Percentiles rank a stretch among this genome's conserved stretches.
phyloP scores from a whole-genome alignment of 352 stramenopile genomes.

The Phytophthora fragariae region DNA sequence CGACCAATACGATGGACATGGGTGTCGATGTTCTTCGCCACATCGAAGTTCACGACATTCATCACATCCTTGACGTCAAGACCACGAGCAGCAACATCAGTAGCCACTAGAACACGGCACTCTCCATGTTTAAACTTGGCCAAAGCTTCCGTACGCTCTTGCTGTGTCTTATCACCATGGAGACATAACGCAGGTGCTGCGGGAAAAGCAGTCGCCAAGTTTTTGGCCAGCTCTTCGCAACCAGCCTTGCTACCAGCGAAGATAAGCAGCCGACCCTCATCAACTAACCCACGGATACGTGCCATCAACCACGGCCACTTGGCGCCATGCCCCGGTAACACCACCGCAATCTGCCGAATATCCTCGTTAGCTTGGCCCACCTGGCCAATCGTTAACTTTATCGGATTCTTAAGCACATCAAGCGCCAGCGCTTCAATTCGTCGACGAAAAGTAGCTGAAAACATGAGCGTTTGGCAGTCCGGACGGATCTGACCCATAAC shows the following conservation, averaged over 20 bases:
- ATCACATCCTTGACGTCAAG: slow-evolving; percentile 92
- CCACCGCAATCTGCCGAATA: slow-evolving; percentile 84
- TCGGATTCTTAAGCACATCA: slow-evolving; percentile 81
- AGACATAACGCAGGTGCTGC: slow-evolving; percentile 48
- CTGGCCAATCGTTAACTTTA: slow-evolving; percentile 85
- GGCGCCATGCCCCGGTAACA: slow-evolving; percentile 71
- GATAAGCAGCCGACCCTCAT: slow-evolving; percentile 83
- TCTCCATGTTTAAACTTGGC: slow-evolving; percentile 69
- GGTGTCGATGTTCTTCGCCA: slow-evolving; percentile 93
- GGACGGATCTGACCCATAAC: slow-evolving; percentile 86
- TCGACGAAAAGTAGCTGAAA: slow-evolving; percentile 86
- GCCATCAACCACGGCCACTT: slow-evolving; percentile 91
- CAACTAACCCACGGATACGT: slow-evolving; percentile 62
- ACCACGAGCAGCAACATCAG: slow-evolving; percentile 87
- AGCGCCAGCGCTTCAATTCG: slow-evolving; percentile 76
- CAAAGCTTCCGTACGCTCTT: slow-evolving; percentile 75
- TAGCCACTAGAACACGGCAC: slow-evolving; percentile 83
- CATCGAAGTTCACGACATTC: slow-evolving; percentile 92
- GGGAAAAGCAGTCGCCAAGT: slow-evolving; percentile 47
- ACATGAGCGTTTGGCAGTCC: slow-evolving; percentile 89
- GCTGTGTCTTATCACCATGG: slow-evolving; percentile 86
- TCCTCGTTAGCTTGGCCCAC: slow-evolving; percentile 91
- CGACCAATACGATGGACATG: slow-evolving; percentile 92
- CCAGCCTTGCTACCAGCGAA: slow-evolving; percentile 89
- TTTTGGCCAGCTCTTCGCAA: slow-evolving; percentile 86